phyloP scores from a whole-genome alignment of 192 early-diverging fungal genomes.

The Paraglomus brasilianum region DNA sequence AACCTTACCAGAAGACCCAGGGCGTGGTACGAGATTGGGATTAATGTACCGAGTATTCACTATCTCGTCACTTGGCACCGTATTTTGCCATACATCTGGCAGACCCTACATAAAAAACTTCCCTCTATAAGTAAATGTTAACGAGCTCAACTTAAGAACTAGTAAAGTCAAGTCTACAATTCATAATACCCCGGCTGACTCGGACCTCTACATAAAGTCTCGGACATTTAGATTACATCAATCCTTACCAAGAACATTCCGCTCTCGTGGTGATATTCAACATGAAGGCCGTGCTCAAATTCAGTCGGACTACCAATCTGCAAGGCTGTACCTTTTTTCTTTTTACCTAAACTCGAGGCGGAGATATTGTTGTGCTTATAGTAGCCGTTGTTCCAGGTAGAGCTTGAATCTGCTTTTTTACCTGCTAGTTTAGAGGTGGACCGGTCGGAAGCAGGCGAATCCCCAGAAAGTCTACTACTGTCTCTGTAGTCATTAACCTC shows the following conservation, averaged over 20 bases:
- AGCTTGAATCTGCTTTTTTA: background rate
- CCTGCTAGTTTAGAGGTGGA: background rate
- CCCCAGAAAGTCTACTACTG: background rate
- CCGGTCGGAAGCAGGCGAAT: background rate
- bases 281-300: constrained; percentile 58
- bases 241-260: constrained; percentile 51
- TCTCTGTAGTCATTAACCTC: background rate
- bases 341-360: constrained; percentile 13
- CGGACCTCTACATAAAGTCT: background rate
- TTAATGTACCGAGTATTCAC: constrained; percentile 54
- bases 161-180: too few relatives aligned
- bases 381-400: background rate
- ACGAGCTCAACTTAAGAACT: background rate
- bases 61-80: constrained; percentile 52
- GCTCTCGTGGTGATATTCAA: constrained; percentile 50
- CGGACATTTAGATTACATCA: background rate
- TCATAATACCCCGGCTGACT: too few relatives aligned
- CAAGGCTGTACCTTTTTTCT: constrained; percentile 47
- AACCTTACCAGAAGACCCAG: constrained; percentile 24
- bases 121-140: background rate
- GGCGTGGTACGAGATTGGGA: constrained; percentile 52
- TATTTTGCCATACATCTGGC: constrained; percentile 58
- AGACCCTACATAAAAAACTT: constrained; percentile 46
- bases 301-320: constrained; percentile 55
- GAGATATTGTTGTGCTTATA: constrained; percentile 6